Evolutionary conservation across 495 filamentous ascomycete species (phyloP), one percentile per base, ranked within the genome.

Genomic region (Physcia stellaris): DNA sequence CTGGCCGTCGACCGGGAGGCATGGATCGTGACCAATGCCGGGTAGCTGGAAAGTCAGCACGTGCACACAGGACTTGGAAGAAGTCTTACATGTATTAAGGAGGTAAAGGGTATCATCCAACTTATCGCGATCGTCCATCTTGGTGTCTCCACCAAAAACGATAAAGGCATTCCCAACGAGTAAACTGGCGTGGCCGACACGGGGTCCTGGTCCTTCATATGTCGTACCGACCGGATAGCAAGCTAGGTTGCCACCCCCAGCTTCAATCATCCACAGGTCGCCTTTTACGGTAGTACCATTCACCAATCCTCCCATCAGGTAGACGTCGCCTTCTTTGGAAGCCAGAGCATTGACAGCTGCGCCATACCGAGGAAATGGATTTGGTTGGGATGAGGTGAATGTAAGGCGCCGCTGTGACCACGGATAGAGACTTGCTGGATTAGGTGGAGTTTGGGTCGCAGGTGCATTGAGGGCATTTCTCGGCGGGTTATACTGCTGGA

Each of bases 131-230:
- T 95, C 88, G 45, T 96, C 86, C 50, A 92, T 77, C 61, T 96
- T 96, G 18, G 92, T 99, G 56, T 99, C 92, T 50, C 92, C 92
- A 19, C 92, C 92, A 56, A 94, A 99, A 11, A 99, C 90, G 48
- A 99, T 99, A 52, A 95, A 99, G 1, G 92, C 92, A 63, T 99
- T 99, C 17, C 92, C 92, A 24, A 96, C 92, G 6, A 99, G 66
- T 54, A 99, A 67, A 64, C 85, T 86, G 4, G 90, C 71, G 65
- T 99, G 92, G 9, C 92, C 92, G 24, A 99, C 92, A 63, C 92
- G 73, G 2, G 92, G 88, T 4, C 92, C 90, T 0, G 92, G 92
- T 0, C 92, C 88, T 55, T 99, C 90, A 16, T 83, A 80, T 2
- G 83, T 90, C 0, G 92, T 95, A 5, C 77, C 73, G 32, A 99